Evolutionary conservation across 768 basidiomycete species (phyloP), one percentile per base, ranked within the genome.

Genomic region (Mycena epipterygia): DNA sequence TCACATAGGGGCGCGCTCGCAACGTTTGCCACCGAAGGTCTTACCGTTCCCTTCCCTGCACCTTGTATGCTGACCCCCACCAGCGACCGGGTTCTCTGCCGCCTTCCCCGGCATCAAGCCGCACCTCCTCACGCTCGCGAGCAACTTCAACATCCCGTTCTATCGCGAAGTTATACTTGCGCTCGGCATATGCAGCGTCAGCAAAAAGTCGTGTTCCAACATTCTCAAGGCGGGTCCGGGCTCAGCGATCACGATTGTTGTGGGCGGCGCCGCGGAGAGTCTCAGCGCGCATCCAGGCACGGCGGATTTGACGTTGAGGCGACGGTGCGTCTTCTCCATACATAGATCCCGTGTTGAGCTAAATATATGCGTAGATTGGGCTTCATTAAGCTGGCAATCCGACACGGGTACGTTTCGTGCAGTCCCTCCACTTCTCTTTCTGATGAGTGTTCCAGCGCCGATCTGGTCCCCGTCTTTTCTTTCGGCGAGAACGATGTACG

Each of bases 401-500:
- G 93, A 67, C 89, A 96, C 77, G 95, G 95, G 94, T 95, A 68
- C 13, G 88, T 71, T 19, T 27, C 55, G 52, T 13, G 17, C 32
- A 30, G 3, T 42, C 57, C 44, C 33, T 68, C 17, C 57, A 44
- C 29, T 64, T 67, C 49, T 37, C 53, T 27, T 32, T 39, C 59
- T 63, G 70, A 60, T 66, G 55, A 35, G 52, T 41, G 17, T 61
- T 55, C 17, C 73, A 96, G 96, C 62, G 98, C 98, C 42, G 95
- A 97, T 76, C 85, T 99, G 14, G 98, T 99, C 0, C 98, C 98
- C 0, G 97, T 98, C 4, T 99, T 99, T 78, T 97, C 95, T 7
- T 99, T 99, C 75, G 98, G 98, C 16, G 98, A 99, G 84, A 99
- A 99, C 79, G 98, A 99, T 80, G 97, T 97, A 70, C 77, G 89